Evolutionary conservation across 2,329 filamentous ascomycete genomes (phyloP).

Genomic region (Penicillium brasilianum): DNA sequence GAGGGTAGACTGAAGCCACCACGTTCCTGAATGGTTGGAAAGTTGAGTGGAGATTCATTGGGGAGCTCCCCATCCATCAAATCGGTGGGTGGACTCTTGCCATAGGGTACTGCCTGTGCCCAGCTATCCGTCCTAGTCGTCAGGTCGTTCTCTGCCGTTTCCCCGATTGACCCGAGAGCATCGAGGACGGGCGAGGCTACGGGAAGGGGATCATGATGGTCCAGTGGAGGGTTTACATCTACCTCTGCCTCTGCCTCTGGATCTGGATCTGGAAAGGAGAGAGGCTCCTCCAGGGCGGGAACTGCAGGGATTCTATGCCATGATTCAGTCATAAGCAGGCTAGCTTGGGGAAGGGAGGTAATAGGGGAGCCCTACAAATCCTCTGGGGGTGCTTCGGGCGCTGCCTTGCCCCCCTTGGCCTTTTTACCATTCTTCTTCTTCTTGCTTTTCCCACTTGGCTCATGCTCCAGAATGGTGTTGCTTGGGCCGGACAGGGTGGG

Average conservation of each 20-base stretch:
- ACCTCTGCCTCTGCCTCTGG: neutral
- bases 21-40: conserved; percentile 44
- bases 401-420: conserved; percentile 41
- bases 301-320: conserved; percentile 35
- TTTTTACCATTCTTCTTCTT: conserved; percentile 50
- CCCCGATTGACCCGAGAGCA: conserved; percentile 41
- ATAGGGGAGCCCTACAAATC: conserved; percentile 41
- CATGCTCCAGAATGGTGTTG: conserved; percentile 38
- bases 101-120: conserved; percentile 51
- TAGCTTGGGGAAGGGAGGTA: neutral
- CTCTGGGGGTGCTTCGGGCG: conserved; percentile 37
- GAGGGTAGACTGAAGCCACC: conserved; percentile 50
- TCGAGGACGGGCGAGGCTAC: conserved; percentile 47
- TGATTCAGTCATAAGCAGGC: conserved; percentile 17
- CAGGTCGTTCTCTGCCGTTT: conserved; percentile 41
- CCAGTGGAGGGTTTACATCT: conserved; percentile 32
- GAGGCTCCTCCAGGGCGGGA: conserved; percentile 36
- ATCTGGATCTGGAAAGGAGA: conserved; percentile 36
- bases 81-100: conserved; percentile 51
- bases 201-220: conserved; percentile 31
- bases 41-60: conserved; percentile 47
- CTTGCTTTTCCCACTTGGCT: conserved; percentile 42
- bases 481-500: conserved; percentile 38
- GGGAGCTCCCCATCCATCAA: conserved; percentile 41
- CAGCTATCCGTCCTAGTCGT: conserved; percentile 49